phyloP scores from a whole-genome alignment of 441 rosid genomes.

The Gossypium gossypioides region DNA sequence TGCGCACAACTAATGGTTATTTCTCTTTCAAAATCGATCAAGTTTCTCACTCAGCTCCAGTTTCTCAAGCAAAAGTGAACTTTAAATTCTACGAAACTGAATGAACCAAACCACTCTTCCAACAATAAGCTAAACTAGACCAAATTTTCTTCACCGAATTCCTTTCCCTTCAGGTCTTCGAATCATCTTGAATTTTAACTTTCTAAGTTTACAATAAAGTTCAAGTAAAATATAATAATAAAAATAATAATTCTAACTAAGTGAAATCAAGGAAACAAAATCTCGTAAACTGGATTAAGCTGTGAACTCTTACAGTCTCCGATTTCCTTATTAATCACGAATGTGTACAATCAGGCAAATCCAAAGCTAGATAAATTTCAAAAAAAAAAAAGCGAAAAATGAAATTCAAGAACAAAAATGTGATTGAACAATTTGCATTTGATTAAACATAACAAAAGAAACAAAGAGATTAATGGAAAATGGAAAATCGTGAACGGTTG shows the following conservation, averaged over 20 bases:
- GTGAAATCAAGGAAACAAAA: background rate
- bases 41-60: background rate
- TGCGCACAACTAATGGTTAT: background rate
- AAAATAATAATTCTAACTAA: background rate
- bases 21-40: background rate
- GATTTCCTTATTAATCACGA: background rate
- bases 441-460: background rate
- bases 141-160: background rate
- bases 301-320: background rate
- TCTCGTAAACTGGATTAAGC: background rate
- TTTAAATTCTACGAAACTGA: background rate
- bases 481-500: background rate
- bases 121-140: background rate
- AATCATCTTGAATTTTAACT: background rate
- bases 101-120: background rate
- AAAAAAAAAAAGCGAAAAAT: background rate
- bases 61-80: background rate
- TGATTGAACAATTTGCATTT: background rate
- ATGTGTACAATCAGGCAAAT: background rate
- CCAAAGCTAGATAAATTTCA: background rate
- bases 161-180: background rate
- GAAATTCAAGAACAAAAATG: background rate
- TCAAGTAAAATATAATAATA: background rate
- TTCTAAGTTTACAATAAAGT: background rate
- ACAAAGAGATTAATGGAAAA: background rate